Evolutionary conservation across 108 stramenopile species (phyloP).

Genomic region (Pseudonitzschia pungens): DNA sequence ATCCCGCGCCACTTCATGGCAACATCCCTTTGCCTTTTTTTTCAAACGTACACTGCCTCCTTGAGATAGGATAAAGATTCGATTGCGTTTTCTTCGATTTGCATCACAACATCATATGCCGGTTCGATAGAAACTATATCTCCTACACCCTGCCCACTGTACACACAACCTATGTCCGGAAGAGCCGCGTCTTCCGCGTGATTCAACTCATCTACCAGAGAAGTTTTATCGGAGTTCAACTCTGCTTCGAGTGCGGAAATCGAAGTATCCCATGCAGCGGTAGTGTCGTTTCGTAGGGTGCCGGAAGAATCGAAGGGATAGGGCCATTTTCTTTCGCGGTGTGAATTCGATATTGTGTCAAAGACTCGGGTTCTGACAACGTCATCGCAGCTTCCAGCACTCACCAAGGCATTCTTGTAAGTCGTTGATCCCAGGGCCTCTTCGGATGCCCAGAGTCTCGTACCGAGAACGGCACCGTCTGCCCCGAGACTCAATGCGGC

Average conservation of each 20-base stretch:
- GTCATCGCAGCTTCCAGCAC: constrained; percentile 56
- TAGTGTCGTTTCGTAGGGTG: constrained; percentile 55
- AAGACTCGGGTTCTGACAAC: constrained; percentile 65
- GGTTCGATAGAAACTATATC: constrained; percentile 52
- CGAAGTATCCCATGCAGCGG: constrained; percentile 61
- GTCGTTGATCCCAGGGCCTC: constrained; percentile 48
- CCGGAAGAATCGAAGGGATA: constrained; percentile 69
- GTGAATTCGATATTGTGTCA: constrained; percentile 63
- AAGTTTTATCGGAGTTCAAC: constrained; percentile 8
- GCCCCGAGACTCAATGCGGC: constrained; percentile 68
- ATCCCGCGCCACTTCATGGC: background rate
- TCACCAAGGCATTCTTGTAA: constrained; percentile 48
- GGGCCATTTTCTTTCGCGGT: constrained; percentile 51
- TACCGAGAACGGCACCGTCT: constrained; percentile 75
- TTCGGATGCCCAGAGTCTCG: constrained; percentile 67
- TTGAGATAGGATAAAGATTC: constrained; percentile 28
- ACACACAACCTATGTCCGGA: constrained; percentile 30
- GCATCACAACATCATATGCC: constrained; percentile 55
- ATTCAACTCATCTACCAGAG: background rate
- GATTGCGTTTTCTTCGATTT: constrained; percentile 52
- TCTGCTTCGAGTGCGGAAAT: constrained; percentile 26
- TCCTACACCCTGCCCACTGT: constrained; percentile 70
- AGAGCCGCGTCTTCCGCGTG: constrained; percentile 35
- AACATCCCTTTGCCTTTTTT: background rate
- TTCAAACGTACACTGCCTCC: background rate